Evolutionary conservation across 768 basidiomycete genomes (phyloP).

Genomic region (Tylopilus subfusipes): DNA sequence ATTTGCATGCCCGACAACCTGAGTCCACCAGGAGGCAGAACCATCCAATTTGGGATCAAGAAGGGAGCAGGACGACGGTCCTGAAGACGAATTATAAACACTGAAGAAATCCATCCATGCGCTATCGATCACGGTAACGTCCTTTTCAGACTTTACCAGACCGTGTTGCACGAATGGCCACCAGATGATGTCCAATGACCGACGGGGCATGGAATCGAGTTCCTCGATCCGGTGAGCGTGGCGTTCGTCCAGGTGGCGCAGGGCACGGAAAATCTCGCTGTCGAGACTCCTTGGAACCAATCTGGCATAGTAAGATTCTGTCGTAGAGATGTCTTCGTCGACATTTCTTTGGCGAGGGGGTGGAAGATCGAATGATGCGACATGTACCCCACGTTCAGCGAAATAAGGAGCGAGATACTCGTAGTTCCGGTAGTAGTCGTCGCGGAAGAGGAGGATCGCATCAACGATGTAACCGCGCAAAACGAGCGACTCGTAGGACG

Average conservation of each 20-base stretch:
- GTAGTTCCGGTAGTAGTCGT: conserved; percentile 83
- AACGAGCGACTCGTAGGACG: conserved; percentile 86
- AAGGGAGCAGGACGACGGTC: conserved; percentile 33
- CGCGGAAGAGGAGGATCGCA: conserved; percentile 77
- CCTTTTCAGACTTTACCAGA: conserved; percentile 57
- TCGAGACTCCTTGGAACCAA: conserved; percentile 37
- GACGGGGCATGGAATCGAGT: conserved; percentile 72
- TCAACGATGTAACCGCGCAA: conserved; percentile 91
- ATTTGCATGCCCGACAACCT: conserved; percentile 81
- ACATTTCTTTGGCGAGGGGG: conserved; percentile 46
- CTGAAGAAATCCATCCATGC: conserved; percentile 86
- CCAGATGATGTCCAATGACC: conserved; percentile 81
- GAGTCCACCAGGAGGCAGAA: conserved; percentile 99
- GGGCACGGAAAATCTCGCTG: conserved; percentile 42
- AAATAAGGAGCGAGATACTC: conserved; percentile 83
- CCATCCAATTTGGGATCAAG: conserved; percentile 74
- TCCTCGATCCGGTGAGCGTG: conserved; percentile 68
- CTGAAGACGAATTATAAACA: conserved; percentile 44
- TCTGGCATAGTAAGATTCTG: conserved; percentile 70
- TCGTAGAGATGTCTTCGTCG: conserved; percentile 44
- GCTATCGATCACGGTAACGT: conserved; percentile 90
- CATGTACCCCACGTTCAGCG: conserved; percentile 59
- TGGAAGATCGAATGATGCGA: conserved; percentile 54
- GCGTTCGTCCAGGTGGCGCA: conserved; percentile 57
- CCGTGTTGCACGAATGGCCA: conserved; percentile 98